Evolutionary conservation across 1,284 basidiomycete species (phyloP), one percentile per base, ranked within the genome.

Genomic region (Apiotrichum porosum): DNA sequence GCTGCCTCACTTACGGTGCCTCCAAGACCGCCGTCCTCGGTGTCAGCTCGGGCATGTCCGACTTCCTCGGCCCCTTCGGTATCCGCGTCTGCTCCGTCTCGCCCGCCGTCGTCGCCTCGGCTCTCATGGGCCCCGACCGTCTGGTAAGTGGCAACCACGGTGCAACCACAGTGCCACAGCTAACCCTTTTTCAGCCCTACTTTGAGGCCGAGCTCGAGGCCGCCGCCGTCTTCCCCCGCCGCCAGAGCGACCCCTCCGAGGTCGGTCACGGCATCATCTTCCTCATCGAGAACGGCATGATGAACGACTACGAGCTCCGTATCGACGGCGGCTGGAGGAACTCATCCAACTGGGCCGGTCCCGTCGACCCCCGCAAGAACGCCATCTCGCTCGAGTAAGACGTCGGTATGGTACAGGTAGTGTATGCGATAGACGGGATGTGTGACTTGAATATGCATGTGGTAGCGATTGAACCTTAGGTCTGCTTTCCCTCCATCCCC

Each of bases 201-300:
- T 58, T 61, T 40, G 18, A 34, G 17, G 39, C 31, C 9, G 56
- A 62, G 31, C 47, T 62, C 26, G 43, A 57, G 17, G 44, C 47
- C 9, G 38, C 26, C 17, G 60, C 57, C 34, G 50, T 59, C 35
- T 59, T 56, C 51, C 54, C 57, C 24, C 51, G 46, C 28, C 48
- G 57, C 22, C 34, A 52, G 26, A 46, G 51, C 12, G 37, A 52
- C 33, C 57, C 54, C 15, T 37, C 42, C 18, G 65, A 65, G 40
- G 50, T 65, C 36, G 51, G 38, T 5, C 28, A 51, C 24, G 56
- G 43, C 21, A 47, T 56, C 37, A 39, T 57, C 26, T 65, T 51
- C 51, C 51, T 67, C 28, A 58, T 65, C 35, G 58, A 63, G 44
- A 61, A 63, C 42, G 47, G 43, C 17, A 61, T 67, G 58, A 54